Conservation (phyloP, 2,329 filamentous ascomycete genomes). For the Beauveria rudraprayagi region DNA sequence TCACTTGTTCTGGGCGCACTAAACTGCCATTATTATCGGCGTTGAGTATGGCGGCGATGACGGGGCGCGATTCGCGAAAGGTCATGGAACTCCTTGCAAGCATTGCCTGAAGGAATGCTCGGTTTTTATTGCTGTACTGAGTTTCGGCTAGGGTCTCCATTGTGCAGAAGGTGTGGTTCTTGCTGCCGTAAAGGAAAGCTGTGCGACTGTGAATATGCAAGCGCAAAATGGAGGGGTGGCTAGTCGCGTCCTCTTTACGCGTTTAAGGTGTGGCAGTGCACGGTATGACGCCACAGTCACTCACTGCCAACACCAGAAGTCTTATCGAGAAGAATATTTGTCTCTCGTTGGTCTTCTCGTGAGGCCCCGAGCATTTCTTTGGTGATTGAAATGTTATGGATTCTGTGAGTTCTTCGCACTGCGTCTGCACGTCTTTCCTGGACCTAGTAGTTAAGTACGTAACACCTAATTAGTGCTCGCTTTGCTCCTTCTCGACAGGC, state of each 20-base stretch:
- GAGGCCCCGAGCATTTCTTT: too few species aligned
- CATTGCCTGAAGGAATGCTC: constrained; percentile 86
- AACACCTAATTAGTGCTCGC: too few species aligned
- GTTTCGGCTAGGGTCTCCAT: constrained; percentile 24
- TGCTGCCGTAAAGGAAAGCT: background rate
- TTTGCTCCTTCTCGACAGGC: too few species aligned
- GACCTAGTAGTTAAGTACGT: too few species aligned
- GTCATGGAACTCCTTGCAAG: constrained; percentile 72
- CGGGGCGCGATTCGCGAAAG: constrained; percentile 59
- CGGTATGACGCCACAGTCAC: background rate
- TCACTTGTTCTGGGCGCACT: constrained; percentile 54
- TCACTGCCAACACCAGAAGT: background rate
- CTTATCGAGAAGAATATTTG: background rate
- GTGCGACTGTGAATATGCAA: background rate
- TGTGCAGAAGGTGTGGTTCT: background rate
- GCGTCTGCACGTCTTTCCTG: too few species aligned
- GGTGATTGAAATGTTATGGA: too few species aligned
- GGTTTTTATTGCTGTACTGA: constrained; percentile 56
- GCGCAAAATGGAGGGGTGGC: background rate
- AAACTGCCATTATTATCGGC: constrained; percentile 33
- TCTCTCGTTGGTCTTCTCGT: too few species aligned
- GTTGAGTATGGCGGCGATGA: constrained; percentile 70
- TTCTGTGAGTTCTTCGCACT: too few species aligned
- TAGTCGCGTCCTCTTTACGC: constrained; percentile 9
- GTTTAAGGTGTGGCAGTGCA: background rate